Evolutionary conservation across 2,329 filamentous ascomycete species (phyloP).

Genomic region (Fusarium secorum): DNA sequence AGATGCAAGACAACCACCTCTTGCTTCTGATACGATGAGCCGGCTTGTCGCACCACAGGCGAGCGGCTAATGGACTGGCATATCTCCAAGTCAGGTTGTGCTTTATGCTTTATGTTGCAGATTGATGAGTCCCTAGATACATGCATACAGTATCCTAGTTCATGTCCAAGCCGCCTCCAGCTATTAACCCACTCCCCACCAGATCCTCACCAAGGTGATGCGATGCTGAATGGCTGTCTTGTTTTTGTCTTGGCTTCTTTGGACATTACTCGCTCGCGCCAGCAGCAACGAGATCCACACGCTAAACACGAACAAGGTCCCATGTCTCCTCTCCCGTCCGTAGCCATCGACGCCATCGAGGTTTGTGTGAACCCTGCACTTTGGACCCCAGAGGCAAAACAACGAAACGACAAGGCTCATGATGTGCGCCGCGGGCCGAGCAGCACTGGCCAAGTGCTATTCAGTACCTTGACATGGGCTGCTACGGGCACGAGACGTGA

Average conservation of each 20-base stretch:
- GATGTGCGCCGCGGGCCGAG: slow-evolving; percentile 41
- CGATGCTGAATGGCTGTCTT: slow-evolving; percentile 32
- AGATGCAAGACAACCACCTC: slow-evolving; percentile 22
- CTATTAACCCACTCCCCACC: slow-evolving; percentile 35
- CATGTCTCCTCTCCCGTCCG: slow-evolving; percentile 44
- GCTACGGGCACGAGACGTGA: slow-evolving; percentile 40
- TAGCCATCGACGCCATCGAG: slow-evolving; percentile 43
- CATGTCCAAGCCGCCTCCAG: slow-evolving; percentile 21
- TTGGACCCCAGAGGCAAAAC: slow-evolving; percentile 38
- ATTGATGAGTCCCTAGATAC: slow-evolving; percentile 18
- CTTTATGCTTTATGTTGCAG: slow-evolving; percentile 10
- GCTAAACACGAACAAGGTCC: slow-evolving; percentile 42
- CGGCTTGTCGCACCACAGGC: slow-evolving; percentile 11
- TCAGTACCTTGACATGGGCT: slow-evolving; percentile 21
- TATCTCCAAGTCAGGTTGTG: slow-evolving; percentile 16
- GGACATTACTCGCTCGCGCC: slow-evolving; percentile 33
- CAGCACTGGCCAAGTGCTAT: slow-evolving; percentile 34
- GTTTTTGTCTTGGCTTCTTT: slow-evolving; percentile 29
- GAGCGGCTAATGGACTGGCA: slow-evolving; percentile 26
- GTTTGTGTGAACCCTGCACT: slow-evolving; percentile 33
- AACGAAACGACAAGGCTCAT: slow-evolving; percentile 35
- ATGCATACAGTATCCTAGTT: slow-evolving; percentile 3
- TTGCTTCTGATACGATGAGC: slow-evolving; percentile 22
- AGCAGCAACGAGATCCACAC: slow-evolving; percentile 34
- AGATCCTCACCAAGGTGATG: slow-evolving; percentile 28